Conservation (phyloP, 23 red algal species). For the Chondrus crispus region DNA sequence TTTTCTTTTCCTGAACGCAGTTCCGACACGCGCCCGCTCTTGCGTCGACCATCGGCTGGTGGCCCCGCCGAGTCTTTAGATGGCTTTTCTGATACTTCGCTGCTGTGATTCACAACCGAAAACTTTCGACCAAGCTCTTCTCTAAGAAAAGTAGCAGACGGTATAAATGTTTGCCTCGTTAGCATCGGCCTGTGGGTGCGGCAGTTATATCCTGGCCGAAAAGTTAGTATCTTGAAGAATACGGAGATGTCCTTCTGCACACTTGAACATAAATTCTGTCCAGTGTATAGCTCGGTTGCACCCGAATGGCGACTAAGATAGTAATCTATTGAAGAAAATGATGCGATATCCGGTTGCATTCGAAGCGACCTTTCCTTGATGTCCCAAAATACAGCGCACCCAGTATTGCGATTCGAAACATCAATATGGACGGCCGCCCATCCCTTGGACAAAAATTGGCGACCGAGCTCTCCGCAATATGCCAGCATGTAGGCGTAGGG, state of each 20-base stretch:
- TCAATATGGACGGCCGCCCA: slow-evolving; percentile 34
- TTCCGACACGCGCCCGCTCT: no score
- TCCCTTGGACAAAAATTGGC: background rate
- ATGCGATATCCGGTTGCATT: background rate
- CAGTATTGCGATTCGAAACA: background rate
- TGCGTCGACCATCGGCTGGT: no score
- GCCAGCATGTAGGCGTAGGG: background rate
- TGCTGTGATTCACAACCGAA: no score
- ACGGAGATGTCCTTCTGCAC: background rate
- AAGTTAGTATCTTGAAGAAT: slow-evolving; percentile 13
- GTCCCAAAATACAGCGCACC: slow-evolving; percentile 47
- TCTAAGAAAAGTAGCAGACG: background rate
- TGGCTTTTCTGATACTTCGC: no score
- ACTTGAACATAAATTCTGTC: background rate
- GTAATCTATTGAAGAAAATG: background rate
- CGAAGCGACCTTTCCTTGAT: background rate
- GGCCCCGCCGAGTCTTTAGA: no score
- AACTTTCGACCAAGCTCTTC: background rate
- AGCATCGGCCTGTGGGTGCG: background rate
- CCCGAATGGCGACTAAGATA: slow-evolving; percentile 1
- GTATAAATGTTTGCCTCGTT: background rate
- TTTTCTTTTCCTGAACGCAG: no score
- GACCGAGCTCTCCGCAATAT: background rate
- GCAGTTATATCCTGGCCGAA: background rate
- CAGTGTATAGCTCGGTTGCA: slow-evolving; percentile 29